Conservation (phyloP, 495 filamentous ascomycete species). For the Podospora bellae-mahoneyi region DNA sequence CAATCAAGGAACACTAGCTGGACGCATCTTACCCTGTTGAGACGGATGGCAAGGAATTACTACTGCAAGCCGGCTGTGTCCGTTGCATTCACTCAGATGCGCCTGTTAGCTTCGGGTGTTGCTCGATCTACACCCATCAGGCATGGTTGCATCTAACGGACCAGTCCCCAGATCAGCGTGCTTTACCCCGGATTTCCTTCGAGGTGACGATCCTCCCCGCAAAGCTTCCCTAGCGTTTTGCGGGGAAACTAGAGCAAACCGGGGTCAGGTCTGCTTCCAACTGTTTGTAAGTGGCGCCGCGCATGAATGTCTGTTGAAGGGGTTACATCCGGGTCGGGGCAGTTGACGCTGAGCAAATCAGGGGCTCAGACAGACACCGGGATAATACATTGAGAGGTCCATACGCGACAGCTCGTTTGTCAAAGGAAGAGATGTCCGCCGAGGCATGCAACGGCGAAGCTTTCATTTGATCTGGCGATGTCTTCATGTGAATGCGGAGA, state of each 20-base stretch:
- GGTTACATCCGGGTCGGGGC: background rate
- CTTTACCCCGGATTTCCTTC: conserved; percentile 16
- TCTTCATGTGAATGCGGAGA: background rate
- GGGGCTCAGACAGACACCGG: background rate
- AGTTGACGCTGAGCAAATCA: background rate
- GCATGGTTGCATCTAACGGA: background rate
- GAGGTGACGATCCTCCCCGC: background rate
- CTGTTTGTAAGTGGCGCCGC: background rate
- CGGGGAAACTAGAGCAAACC: conserved; percentile 1
- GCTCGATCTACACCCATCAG: background rate
- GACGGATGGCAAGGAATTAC: background rate
- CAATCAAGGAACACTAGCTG: background rate
- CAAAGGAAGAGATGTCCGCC: background rate
- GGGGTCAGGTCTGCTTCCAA: background rate
- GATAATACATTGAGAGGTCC: background rate
- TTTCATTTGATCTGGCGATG: conserved; percentile 10
- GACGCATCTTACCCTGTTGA: background rate
- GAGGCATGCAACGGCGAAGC: conserved; percentile 10
- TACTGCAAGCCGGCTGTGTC: background rate
- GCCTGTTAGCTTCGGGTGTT: background rate
- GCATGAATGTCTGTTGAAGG: background rate
- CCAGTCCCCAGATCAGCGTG: conserved; percentile 1
- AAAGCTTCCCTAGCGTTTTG: background rate
- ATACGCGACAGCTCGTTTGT: background rate
- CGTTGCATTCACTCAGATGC: background rate